phyloP scores from a whole-genome alignment of 495 filamentous ascomycete species.

The Talaromyces proteolyticus region DNA sequence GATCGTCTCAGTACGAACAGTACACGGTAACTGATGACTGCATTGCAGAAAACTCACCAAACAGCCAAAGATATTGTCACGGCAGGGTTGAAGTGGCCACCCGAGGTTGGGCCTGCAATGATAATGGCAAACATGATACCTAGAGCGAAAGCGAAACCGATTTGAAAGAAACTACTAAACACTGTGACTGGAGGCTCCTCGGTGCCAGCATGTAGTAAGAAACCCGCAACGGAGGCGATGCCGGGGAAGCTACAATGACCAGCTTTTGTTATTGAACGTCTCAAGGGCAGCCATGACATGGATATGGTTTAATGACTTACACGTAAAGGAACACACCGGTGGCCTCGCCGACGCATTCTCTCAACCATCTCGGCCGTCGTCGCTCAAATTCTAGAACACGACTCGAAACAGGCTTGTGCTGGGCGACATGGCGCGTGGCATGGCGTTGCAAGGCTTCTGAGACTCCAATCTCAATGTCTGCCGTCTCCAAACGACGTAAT shows the following conservation, averaged over 20 bases:
- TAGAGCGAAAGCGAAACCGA: slow-evolving; percentile 43
- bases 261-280: slow-evolving; percentile 1
- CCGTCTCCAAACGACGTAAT: slow-evolving; percentile 20
- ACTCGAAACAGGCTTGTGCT: slow-evolving; percentile 36
- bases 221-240: slow-evolving; percentile 37
- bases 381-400: slow-evolving; percentile 46
- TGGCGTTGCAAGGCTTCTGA: slow-evolving; percentile 44
- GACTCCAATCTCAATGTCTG: slow-evolving; percentile 38
- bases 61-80: slow-evolving; percentile 43
- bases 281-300: no score
- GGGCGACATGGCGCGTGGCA: slow-evolving; percentile 35
- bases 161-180: slow-evolving; percentile 40
- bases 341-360: slow-evolving; percentile 44
- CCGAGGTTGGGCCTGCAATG: slow-evolving; percentile 42
- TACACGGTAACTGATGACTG: neutral
- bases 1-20: neutral
- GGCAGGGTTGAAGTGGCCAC: slow-evolving; percentile 48
- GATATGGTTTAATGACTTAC: slow-evolving; percentile 12
- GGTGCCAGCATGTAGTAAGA: slow-evolving; percentile 31
- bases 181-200: slow-evolving; percentile 14
- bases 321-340: slow-evolving; percentile 48
- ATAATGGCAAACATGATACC: slow-evolving; percentile 52
- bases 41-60: slow-evolving; percentile 17
- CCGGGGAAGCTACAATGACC: slow-evolving; percentile 30
- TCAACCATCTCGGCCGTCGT: slow-evolving; percentile 34